Base-by-base conservation (phyloP, 1,139 yeast species). In the Arxiozyma heterogenica region DNA sequence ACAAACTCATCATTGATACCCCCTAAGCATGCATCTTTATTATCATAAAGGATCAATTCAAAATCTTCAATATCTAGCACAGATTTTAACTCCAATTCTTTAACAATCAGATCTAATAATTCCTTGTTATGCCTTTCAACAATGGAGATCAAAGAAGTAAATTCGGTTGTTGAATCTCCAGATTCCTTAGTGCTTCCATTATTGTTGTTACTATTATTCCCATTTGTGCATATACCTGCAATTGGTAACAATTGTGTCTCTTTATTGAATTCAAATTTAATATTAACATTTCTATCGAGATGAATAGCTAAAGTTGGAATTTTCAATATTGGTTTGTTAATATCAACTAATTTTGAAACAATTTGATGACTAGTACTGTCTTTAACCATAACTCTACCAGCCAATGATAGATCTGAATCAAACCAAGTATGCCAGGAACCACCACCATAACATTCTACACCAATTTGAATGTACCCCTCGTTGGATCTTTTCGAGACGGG, bases 301-400 rank as follows among this genome's bases (percentile, higher is more conserved):
- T 93, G 98, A 59, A 93, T 91, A 20, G 98, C 98, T 68, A 93
- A 76, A 1, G 97, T 90, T 45, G 98, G 98, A 56, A 93, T 91
- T 66, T 96, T 82, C 65, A 93, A 76, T 55, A 93, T 72, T 1
- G 98, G 97, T 68, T 80, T 86, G 61, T 86, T 82, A 59, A 93
- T 78, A 69, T 89, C 87, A 58, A 93, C 80, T 58, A 93, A 75
- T 64, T 77, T 82, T 1, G 96, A 82, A 45, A 80, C 78, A 58
- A 73, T 78, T 51, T 78, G 72, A 21, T 80, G 83, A 46, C 73
- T 66, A 12, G 20, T 47, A 9, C 23, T 27, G 44, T 79, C 78
- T 50, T 73, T 75, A 22, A 86, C 83, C 66, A 84, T 84, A 1
- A 93, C 96, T 60, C 98, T 77, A 18, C 98, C 98, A 9, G 98